phyloP scores from a whole-genome alignment of 352 stramenopile genomes.

The Globisporangium mamillatum region DNA sequence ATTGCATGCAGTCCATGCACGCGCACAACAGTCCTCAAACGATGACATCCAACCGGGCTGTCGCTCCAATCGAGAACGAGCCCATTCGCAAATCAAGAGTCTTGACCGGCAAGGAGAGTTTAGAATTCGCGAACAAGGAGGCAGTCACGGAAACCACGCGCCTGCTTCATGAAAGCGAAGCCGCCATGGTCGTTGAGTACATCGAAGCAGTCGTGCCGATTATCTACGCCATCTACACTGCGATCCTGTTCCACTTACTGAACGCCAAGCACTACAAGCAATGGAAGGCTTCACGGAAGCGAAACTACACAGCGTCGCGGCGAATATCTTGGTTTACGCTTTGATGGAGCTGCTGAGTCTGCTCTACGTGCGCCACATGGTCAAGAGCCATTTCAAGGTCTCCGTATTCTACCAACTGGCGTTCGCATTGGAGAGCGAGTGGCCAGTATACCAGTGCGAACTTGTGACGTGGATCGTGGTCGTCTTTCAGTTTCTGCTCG shows the following conservation, averaged over 20 bases:
- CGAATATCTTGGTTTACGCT: conserved; percentile 23
- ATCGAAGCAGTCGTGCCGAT: conserved; percentile 27
- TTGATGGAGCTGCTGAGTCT: conserved; percentile 22
- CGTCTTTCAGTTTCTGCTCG: background rate
- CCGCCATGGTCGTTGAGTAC: conserved; percentile 26
- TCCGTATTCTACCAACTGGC: conserved; percentile 26
- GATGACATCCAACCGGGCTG: no score
- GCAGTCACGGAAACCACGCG: background rate
- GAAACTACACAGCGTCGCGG: conserved; percentile 4
- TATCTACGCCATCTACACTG: conserved; percentile 24
- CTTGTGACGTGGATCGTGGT: background rate
- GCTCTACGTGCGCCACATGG: conserved; percentile 10
- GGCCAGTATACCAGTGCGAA: background rate
- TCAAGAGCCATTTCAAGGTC: conserved; percentile 15
- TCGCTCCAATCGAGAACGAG: no score
- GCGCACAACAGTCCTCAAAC: no score
- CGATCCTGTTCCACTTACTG: conserved; percentile 12
- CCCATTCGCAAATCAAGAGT: background rate
- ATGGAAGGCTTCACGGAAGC: conserved; percentile 5
- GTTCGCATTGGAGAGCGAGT: conserved; percentile 12
- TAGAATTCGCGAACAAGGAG: background rate
- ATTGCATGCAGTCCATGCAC: no score
- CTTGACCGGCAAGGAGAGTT: background rate
- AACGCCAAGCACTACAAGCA: conserved; percentile 20
- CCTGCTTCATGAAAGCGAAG: conserved; percentile 22